Evolutionary conservation across 139 green algal species (phyloP).

Genomic region (Chlorokybus atmophyticus): DNA sequence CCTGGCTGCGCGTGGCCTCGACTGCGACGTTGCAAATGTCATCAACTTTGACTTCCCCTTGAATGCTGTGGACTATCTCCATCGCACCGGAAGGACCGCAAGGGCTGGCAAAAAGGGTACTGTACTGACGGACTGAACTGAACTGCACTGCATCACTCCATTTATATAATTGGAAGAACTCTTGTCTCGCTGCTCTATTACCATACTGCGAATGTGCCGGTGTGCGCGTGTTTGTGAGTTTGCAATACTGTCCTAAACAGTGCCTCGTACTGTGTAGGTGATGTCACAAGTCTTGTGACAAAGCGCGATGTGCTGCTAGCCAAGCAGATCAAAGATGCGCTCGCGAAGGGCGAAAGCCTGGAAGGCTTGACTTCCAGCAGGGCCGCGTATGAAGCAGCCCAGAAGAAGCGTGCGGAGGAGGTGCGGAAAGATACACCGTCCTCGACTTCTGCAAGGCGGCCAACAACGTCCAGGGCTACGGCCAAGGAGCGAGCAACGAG

Average conservation of each 20-base stretch:
- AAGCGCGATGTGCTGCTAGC: constrained; percentile 16
- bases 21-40: constrained; percentile 88
- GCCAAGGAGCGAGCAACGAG: too few species aligned
- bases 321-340: constrained; percentile 12
- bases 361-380: constrained; percentile 11
- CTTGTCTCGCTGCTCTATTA: background rate
- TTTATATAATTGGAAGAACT: too few species aligned
- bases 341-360: constrained; percentile 4
- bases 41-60: constrained; percentile 97
- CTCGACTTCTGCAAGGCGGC: too few species aligned
- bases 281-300: constrained; percentile 25
- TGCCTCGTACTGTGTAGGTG: background rate
- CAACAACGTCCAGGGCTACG: too few species aligned
- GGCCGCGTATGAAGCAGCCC: too few species aligned
- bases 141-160: too few species aligned
- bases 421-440: too few species aligned
- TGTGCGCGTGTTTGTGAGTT: background rate
- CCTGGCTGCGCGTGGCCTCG: constrained; percentile 78
- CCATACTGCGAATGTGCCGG: background rate
- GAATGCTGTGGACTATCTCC: constrained; percentile 37
- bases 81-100: constrained; percentile 21
- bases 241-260: background rate
- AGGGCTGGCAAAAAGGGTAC: constrained; percentile 25
- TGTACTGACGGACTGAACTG: too few species aligned
- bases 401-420: too few species aligned